Base-by-base conservation (phyloP, 805 yeast genomes). In the Candida piceae region DNA sequence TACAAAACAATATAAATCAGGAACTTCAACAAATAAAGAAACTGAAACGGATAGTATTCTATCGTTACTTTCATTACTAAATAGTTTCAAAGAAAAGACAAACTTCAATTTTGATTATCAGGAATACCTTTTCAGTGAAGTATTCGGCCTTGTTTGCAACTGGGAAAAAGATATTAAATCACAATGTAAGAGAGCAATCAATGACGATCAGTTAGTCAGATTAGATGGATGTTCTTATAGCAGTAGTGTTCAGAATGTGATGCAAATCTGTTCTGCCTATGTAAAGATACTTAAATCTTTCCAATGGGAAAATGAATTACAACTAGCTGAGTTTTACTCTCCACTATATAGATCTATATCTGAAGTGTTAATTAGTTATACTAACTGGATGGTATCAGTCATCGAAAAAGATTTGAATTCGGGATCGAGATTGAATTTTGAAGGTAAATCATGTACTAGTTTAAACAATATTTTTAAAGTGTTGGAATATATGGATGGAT, bases 251-350 rank as follows among this genome's bases (percentile, higher is more conserved):
- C 52, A 41, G 32, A 51, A 54, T 27, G 38, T 59, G 1, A 44
- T 55, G 16, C 53, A 54, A 21, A 41, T 59, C 4, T 52, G 58
- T 44, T 39, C 45, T 23, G 58, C 63, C 5, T 59, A 59, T 35
- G 38, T 84, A 16, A 60, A 64, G 4, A 66, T 84, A n/a, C 62
- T 89, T 31, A 67, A 67, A 12, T 69, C 67, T 4, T 69, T 85
- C 29, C 63, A 72, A 1, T 89, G 96, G 96, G 59, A 63, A 12
- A 69, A 84, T 52, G 71, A 69, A 33, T 67, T 64, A 35, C 89
- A 87, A 47, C 56, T 72, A 15, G 82, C 94, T 0, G 67, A 69
- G 42, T 52, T 84, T 2, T 71, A 77, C 36, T 81, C 93, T 0
- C 56, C 65, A 2, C 54, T 87, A 17, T 67, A 84, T 44, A 78